Conservation (phyloP, 352 stramenopile genomes). For the Globisporangium cylindrosporum region DNA sequence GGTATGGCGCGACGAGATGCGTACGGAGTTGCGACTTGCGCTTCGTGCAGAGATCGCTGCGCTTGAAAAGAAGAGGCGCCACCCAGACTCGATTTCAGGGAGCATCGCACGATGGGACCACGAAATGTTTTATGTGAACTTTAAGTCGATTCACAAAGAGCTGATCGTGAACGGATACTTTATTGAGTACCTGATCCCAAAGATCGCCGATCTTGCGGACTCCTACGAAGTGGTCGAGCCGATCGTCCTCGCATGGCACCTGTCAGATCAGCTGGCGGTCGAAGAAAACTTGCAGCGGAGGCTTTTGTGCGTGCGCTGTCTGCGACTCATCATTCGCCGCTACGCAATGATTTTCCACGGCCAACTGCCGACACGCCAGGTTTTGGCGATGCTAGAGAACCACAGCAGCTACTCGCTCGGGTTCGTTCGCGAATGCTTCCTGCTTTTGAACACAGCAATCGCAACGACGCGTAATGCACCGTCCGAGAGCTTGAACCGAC, state of each 20-base stretch:
- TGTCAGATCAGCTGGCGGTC: slow-evolving; percentile 66
- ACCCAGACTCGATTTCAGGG: slow-evolving; percentile 19
- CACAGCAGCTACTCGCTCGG: slow-evolving; percentile 38
- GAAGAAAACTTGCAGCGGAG: slow-evolving; percentile 61
- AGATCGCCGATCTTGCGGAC: slow-evolving; percentile 56
- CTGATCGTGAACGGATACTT: slow-evolving; percentile 83
- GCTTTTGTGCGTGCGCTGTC: slow-evolving; percentile 57
- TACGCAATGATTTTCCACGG: slow-evolving; percentile 82
- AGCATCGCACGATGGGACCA: slow-evolving; percentile 59
- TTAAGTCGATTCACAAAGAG: slow-evolving; percentile 67
- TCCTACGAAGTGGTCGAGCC: slow-evolving; percentile 71
- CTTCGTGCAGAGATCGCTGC: slow-evolving; percentile 53
- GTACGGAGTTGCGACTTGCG: slow-evolving; percentile 49
- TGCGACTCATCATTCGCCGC: slow-evolving; percentile 65
- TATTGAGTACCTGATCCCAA: slow-evolving; percentile 70
- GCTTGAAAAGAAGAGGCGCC: slow-evolving; percentile 34
- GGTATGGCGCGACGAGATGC: slow-evolving; percentile 73
- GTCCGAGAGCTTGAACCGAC: slow-evolving; percentile 59
- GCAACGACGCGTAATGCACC: slow-evolving; percentile 59
- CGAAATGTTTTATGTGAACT: slow-evolving; percentile 81
- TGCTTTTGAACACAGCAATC: slow-evolving; percentile 72
- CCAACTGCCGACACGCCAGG: slow-evolving; percentile 55
- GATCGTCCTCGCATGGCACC: slow-evolving; percentile 75
- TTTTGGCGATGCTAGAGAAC: slow-evolving; percentile 61
- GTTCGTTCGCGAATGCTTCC: slow-evolving; percentile 76